phyloP scores from a whole-genome alignment of 352 stramenopile genomes.

The Phytopythium cucurbitacearum region DNA sequence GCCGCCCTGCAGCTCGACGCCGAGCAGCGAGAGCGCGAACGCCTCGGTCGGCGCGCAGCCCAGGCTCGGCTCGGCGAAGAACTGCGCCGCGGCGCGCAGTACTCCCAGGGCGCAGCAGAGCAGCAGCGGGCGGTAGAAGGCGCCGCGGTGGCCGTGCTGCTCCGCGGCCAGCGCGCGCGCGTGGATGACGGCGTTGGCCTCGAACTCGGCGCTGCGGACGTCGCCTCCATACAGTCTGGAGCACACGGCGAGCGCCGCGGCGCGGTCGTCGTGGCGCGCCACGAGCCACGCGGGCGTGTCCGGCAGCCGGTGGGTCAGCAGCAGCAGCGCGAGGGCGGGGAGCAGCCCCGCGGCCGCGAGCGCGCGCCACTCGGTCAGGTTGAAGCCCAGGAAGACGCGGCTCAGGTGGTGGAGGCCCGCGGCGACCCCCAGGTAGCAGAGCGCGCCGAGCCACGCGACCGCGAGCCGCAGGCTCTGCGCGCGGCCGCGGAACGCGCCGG shows the following conservation, averaged over 20 bases:
- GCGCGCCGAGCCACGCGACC: constrained; percentile 27
- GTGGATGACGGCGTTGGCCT: constrained; percentile 76
- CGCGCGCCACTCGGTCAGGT: constrained; percentile 79
- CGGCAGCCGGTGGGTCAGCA: constrained; percentile 61
- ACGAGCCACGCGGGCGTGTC: constrained; percentile 83
- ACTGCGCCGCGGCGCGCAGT: constrained; percentile 39
- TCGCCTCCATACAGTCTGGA: constrained; percentile 45
- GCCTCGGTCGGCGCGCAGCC: constrained; percentile 29
- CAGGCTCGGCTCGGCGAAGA: constrained; percentile 52
- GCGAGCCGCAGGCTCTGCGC: constrained; percentile 42
- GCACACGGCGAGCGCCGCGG: constrained; percentile 59
- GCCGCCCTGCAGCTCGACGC: constrained; percentile 45
- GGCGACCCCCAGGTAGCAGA: constrained; percentile 52
- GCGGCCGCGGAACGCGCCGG: constrained; percentile 48
- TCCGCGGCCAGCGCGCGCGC: constrained; percentile 54
- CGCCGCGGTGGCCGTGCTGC: constrained; percentile 45
- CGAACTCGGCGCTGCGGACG: constrained; percentile 50
- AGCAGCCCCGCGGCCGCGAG: constrained; percentile 47
- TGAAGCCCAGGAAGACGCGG: constrained; percentile 67
- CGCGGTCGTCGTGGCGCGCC: constrained; percentile 59
- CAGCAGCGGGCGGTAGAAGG: constrained; percentile 65
- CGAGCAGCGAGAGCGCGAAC: constrained; percentile 62
- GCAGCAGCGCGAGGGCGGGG: constrained; percentile 45
- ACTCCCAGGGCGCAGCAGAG: constrained; percentile 48
- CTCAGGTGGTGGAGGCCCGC: constrained; percentile 61